Percentiles rank a stretch among this genome's conserved stretches.
Conservation (phyloP, 1,284 basidiomycete species). For the Erythrobasidium hasegawianum region DNA sequence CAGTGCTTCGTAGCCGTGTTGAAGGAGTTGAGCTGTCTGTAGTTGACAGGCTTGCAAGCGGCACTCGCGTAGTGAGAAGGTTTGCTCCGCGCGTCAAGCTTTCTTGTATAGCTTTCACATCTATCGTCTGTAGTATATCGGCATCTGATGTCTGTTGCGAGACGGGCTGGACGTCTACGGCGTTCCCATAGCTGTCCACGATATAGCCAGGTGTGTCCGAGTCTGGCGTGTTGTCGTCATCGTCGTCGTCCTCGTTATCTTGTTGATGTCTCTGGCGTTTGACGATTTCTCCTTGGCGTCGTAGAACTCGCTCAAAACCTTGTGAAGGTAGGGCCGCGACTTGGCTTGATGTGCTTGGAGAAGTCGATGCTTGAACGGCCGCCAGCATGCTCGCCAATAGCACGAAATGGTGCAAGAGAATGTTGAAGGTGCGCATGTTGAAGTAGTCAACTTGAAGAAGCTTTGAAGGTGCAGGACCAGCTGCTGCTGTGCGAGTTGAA, state of each 20-base stretch:
- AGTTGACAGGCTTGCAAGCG: conserved; percentile 1
- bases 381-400: neutral
- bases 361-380: neutral
- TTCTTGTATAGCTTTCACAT: neutral
- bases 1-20: neutral
- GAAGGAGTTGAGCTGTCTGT: neutral
- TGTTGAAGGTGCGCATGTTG: neutral
- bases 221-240: too few relatives aligned
- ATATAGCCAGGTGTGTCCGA: neutral
- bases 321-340: neutral
- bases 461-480: neutral
- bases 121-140: neutral
- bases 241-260: neutral
- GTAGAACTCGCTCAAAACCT: neutral
- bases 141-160: neutral
- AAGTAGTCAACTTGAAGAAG: neutral
- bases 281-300: neutral
- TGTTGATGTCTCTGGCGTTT: neutral
- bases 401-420: neutral
- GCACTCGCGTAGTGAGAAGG: neutral
- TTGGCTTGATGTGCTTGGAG: neutral
- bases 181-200: neutral
- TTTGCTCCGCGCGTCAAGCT: neutral
- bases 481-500: neutral
- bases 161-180: neutral